Percentiles rank a stretch among this genome's conserved stretches.
Evolutionary conservation across 345 rosid genomes (phyloP).

Genomic region (Hypericum perforatum): DNA sequence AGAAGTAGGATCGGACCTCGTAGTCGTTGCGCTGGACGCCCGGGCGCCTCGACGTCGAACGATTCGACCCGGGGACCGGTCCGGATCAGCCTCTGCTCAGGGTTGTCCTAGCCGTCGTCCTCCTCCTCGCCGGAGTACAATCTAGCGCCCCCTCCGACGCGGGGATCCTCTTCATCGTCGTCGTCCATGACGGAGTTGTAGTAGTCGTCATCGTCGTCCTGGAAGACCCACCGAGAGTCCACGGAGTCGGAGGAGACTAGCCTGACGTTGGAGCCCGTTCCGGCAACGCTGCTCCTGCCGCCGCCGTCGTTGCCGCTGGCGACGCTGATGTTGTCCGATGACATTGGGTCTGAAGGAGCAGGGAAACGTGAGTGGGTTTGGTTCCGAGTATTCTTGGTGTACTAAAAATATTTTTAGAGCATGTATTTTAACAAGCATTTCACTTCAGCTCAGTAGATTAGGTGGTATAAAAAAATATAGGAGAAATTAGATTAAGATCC

Average conservation of each 20-base stretch:
- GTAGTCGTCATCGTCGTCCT: slow-evolving; percentile 52
- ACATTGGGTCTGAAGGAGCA: too few relatives aligned
- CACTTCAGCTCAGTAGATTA: too few relatives aligned
- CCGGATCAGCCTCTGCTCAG: slow-evolving; percentile 73
- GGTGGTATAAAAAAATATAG: too few relatives aligned
- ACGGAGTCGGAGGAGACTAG: slow-evolving; percentile 59
- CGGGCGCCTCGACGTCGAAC: slow-evolving; percentile 94
- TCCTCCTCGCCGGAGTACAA: slow-evolving; percentile 64
- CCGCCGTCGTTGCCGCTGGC: slow-evolving; percentile 21
- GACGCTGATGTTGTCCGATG: slow-evolving; percentile 37
- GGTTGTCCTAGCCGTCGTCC: slow-evolving; percentile 29
- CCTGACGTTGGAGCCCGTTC: slow-evolving; percentile 37
- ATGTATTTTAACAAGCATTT: too few relatives aligned
- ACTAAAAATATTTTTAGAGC: too few relatives aligned
- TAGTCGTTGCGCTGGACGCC: slow-evolving; percentile 63
- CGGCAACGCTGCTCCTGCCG: slow-evolving; percentile 25
- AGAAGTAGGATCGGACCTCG: slow-evolving; percentile 40
- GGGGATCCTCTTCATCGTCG: slow-evolving; percentile 29
- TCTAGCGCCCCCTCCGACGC: slow-evolving; percentile 20
- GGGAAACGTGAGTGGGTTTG: too few relatives aligned
- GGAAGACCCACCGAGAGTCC: slow-evolving; percentile 95
- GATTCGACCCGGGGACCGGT: slow-evolving; percentile 83
- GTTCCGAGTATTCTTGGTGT: too few relatives aligned
- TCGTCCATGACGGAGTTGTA: slow-evolving; percentile 40
- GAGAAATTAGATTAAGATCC: too few relatives aligned